Percentiles rank a stretch among this genome's conserved stretches.
phyloP scores from a whole-genome alignment of 2,329 filamentous ascomycete species.

The Hypoxylon rubiginosum region DNA sequence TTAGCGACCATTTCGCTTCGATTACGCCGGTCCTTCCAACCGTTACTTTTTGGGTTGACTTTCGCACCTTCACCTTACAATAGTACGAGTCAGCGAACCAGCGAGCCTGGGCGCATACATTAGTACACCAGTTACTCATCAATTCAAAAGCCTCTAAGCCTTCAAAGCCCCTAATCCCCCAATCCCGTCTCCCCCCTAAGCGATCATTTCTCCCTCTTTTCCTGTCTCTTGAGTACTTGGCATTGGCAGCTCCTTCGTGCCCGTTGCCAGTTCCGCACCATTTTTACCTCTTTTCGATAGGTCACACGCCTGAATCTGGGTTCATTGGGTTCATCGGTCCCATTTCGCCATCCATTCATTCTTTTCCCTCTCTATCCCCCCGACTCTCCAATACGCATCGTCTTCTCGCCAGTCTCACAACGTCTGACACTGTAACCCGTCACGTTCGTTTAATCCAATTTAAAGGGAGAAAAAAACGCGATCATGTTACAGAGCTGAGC shows the following conservation, averaged over 20 bases:
- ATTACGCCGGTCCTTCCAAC: conserved; percentile 28
- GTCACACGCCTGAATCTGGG: conserved; percentile 34
- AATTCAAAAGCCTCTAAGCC: conserved; percentile 27
- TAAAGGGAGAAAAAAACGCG: conserved; percentile 18
- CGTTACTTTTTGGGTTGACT: conserved; percentile 19
- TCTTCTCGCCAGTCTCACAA: conserved; percentile 10
- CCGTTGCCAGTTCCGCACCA: conserved; percentile 18
- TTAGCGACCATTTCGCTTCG: conserved; percentile 23
- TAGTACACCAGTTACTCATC: conserved; percentile 10
- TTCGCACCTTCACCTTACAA: too few species aligned
- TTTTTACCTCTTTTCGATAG: conserved; percentile 27
- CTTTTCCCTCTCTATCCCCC: conserved; percentile 15
- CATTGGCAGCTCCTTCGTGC: background rate
- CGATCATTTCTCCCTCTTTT: conserved; percentile 14
- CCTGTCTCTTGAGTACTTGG: conserved; percentile 9
- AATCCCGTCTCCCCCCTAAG: background rate
- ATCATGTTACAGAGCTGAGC: conserved; percentile 34
- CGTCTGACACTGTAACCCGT: conserved; percentile 15
- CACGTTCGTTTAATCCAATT: conserved; percentile 38
- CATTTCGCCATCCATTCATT: conserved; percentile 15
- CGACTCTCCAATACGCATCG: conserved; percentile 9
- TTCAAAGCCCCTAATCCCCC: conserved; percentile 14
- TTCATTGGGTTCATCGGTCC: conserved; percentile 32
- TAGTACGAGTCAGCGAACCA: too few species aligned
- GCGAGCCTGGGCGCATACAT: too few species aligned